Conservation (phyloP, 2,329 filamentous ascomycete species). For the Cladosporium sp. region DNA sequence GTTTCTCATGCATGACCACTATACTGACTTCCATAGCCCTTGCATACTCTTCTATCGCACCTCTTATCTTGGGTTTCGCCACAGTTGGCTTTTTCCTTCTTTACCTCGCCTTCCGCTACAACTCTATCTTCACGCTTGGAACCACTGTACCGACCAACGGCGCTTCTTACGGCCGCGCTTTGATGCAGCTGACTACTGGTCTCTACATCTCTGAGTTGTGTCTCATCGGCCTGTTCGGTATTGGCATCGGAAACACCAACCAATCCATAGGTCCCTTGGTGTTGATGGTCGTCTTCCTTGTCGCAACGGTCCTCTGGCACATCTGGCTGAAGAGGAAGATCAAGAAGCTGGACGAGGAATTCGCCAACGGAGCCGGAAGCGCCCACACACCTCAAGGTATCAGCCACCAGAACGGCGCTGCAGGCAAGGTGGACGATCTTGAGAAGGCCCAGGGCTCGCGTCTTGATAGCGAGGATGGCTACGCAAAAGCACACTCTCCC, state of each 20-base stretch:
- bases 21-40: slow-evolving; percentile 28
- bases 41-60: slow-evolving; percentile 44
- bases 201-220: slow-evolving; percentile 44
- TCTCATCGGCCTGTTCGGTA: slow-evolving; percentile 44
- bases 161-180: slow-evolving; percentile 38
- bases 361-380: slow-evolving; percentile 11
- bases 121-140: slow-evolving; percentile 45
- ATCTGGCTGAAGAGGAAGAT: slow-evolving; percentile 33
- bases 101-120: slow-evolving; percentile 46
- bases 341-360: slow-evolving; percentile 20
- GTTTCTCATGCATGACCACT: neutral
- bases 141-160: slow-evolving; percentile 43
- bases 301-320: slow-evolving; percentile 39
- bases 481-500: slow-evolving; percentile 7
- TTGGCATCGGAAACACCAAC: slow-evolving; percentile 29
- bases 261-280: slow-evolving; percentile 37
- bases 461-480: slow-evolving; percentile 19
- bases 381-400: neutral
- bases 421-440: slow-evolving; percentile 21
- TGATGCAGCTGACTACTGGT: slow-evolving; percentile 42
- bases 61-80: slow-evolving; percentile 42
- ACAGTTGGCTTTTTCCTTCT: slow-evolving; percentile 40
- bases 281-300: slow-evolving; percentile 38
- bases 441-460: slow-evolving; percentile 23
- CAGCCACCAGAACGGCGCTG: slow-evolving; percentile 15